phyloP scores from a whole-genome alignment of 768 basidiomycete species.

The Mrakia blollopis region DNA sequence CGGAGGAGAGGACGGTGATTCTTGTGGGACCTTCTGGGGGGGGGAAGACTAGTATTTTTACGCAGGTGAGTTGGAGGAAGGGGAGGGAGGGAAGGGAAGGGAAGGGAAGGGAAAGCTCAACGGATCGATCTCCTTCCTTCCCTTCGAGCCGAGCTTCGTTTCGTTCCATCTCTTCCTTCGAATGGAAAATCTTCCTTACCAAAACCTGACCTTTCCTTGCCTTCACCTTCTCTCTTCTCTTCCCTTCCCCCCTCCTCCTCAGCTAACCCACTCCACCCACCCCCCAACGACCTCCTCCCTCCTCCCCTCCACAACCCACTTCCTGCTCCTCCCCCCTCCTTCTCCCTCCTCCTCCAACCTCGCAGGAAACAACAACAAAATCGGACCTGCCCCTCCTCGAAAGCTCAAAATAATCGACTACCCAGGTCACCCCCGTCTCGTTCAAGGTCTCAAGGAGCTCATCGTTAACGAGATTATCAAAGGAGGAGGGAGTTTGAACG shows the following conservation, averaged over 20 bases:
- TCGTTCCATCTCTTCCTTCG: neutral
- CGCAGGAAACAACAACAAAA: neutral
- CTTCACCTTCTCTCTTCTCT: neutral
- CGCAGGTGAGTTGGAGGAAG: neutral
- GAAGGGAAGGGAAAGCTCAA: neutral
- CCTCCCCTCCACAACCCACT: constrained; percentile 18
- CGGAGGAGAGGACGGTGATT: constrained; percentile 17
- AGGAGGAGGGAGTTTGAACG: constrained; percentile 2
- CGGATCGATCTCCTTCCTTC: constrained; percentile 1
- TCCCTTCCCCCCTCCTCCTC: neutral
- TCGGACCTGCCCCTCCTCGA: neutral
- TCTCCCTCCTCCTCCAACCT: constrained; percentile 4
- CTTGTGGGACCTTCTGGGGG: constrained; percentile 28
- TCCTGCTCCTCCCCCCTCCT: constrained; percentile 26
- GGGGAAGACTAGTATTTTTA: constrained; percentile 30
- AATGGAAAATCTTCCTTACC: neutral
- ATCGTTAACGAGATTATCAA: constrained; percentile 15
- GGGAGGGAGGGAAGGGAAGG: neutral
- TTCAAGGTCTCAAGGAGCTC: constrained; percentile 1
- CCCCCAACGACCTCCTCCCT: constrained; percentile 22
- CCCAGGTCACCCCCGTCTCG: constrained; percentile 25
- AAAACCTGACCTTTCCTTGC: neutral
- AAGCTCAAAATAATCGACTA: constrained; percentile 28
- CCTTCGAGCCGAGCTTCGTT: neutral
- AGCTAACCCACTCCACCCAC: constrained; percentile 20